Evolutionary conservation across 345 rosid species (phyloP).

Genomic region (Hibiscus syriacus): DNA sequence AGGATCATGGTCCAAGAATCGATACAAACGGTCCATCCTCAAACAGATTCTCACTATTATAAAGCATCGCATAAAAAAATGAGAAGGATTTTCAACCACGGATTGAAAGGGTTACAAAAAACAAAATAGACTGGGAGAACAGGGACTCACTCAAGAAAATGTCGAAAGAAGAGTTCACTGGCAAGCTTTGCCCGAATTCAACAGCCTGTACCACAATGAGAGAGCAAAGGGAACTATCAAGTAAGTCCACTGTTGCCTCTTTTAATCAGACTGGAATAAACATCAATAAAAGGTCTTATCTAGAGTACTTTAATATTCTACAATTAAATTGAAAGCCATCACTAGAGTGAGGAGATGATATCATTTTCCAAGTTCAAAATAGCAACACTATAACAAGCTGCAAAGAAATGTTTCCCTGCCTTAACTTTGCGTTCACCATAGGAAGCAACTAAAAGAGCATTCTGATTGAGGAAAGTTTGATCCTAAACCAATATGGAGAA

Average conservation of each 20-base stretch:
- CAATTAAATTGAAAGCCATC: neutral
- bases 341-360: neutral
- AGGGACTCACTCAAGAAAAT: constrained; percentile 61
- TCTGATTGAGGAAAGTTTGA: constrained; percentile 1
- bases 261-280: too few species aligned
- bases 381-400: neutral
- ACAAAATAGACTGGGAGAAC: constrained; percentile 1
- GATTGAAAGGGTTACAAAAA: constrained; percentile 4
- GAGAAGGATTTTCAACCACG: neutral
- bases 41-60: constrained; percentile 64
- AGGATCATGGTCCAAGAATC: constrained; percentile 75
- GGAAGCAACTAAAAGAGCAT: neutral
- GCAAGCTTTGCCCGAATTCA: constrained; percentile 78
- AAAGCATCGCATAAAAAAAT: constrained; percentile 7
- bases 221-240: neutral
- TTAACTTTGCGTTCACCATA: neutral
- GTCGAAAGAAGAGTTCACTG: constrained; percentile 58
- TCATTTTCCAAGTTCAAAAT: neutral
- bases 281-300: neutral
- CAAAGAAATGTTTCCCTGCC: neutral
- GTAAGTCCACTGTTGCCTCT: too few species aligned
- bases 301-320: neutral
- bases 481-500: neutral
- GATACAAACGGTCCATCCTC: constrained; percentile 83
- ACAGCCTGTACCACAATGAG: constrained; percentile 41